Evolutionary conservation across 2,329 filamentous ascomycete species (phyloP), one percentile per base, ranked within the genome.

Genomic region (Plenodomus tracheiphilus): DNA sequence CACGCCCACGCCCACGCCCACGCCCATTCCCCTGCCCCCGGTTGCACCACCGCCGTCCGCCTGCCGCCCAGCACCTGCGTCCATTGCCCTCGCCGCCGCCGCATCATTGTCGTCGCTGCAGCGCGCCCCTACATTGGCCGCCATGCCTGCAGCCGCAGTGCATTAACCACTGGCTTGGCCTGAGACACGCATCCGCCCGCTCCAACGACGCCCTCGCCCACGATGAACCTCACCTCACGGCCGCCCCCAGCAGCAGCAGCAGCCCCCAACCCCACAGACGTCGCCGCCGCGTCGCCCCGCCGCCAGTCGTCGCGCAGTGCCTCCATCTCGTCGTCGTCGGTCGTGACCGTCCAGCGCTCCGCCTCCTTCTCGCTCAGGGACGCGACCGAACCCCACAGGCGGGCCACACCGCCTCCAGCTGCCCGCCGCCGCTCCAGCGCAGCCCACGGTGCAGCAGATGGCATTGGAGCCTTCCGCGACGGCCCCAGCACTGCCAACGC

Each of bases 241-340:
- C 40, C 39, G 47, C 47, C 62, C 36, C 36, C 56, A 54, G 46
- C 54, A 36, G 50, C 54, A 38, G 16, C 45, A 9, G 21, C 39
- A 28, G 21, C 32, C 20, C 19, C 10, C 21, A 21, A 9, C 36
- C 9, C 30, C 32, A 10, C 37, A 32, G 36, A 9, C 37, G 35
- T 18, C 39, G 21, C 45, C 39, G 21, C 45, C 49, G 43, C 44
- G 47, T 48, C 40, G 38, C 53, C 54, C 56, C 54, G 50, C 58
- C 69, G 63, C 58, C 58, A 53, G 47, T 65, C 66, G 35, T 75
- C 75, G 57, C 70, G 74, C 49, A 72, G 71, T 25, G 75, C 73
- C 55, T 78, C 77, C 25, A 56, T 73, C 37, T 77, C 75, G 38
- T 76, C 75, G 44, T 75, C 76, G 37, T 72, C 73, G 21, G 62